Evolutionary conservation across 805 yeast genomes (phyloP).

Genomic region (Sugiyamaella lignohabitans): DNA sequence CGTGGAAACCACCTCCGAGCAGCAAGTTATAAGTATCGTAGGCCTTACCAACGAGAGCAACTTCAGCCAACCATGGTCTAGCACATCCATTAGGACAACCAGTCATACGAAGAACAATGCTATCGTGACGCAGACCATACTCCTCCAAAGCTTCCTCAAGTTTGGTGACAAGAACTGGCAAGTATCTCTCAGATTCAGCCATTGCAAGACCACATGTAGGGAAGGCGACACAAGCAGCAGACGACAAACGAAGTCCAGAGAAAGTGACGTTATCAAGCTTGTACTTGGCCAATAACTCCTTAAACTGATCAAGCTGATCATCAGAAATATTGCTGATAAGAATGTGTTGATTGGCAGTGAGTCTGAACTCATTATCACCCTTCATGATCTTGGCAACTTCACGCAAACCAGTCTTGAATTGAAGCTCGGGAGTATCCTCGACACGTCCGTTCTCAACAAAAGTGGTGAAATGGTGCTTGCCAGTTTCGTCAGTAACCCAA

Average conservation of each 20-base stretch:
- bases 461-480: conserved; percentile 83
- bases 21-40: conserved; percentile 85
- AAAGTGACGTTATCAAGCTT: conserved; percentile 78
- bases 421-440: conserved; percentile 84
- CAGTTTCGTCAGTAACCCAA: conserved; percentile 76
- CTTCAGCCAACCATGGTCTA: conserved; percentile 96
- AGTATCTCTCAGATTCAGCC: conserved; percentile 95
- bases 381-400: conserved; percentile 68
- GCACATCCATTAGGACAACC: conserved; percentile 99
- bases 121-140: conserved; percentile 87
- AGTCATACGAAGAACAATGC: conserved; percentile 95
- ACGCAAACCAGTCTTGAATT: conserved; percentile 80
- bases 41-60: conserved; percentile 94
- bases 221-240: conserved; percentile 96
- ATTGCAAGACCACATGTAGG: conserved; percentile 98
- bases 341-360: conserved; percentile 94
- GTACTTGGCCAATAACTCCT: conserved; percentile 59
- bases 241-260: conserved; percentile 78
- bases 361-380: conserved; percentile 66
- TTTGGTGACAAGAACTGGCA: conserved; percentile 76
- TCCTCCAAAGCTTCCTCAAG: conserved; percentile 85
- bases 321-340: conserved; percentile 68
- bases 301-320: conserved; percentile 55
- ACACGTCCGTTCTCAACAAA: conserved; percentile 96
- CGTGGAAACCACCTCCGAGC: conserved; percentile 95